Percentiles rank a stretch among this genome's conserved stretches.
phyloP scores from a whole-genome alignment of 805 yeast species.

The Metschnikowia vanudenii region DNA sequence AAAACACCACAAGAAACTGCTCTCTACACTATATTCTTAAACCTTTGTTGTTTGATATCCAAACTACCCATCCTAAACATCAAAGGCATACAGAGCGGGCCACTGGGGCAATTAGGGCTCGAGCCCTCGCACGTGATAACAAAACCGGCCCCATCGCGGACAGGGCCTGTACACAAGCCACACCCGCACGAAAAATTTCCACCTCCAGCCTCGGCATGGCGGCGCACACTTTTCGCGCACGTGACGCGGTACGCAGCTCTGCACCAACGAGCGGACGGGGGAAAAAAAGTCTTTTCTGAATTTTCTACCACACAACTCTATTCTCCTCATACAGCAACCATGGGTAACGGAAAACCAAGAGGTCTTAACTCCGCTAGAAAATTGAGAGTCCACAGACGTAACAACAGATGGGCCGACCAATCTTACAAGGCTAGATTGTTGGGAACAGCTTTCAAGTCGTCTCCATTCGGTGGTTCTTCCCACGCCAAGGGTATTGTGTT shows the following conservation, averaged over 20 bases:
- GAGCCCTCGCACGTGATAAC: slow-evolving; percentile 12
- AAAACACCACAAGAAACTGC: too few species aligned
- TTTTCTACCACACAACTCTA: slow-evolving; percentile 14
- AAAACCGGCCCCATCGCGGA: background rate
- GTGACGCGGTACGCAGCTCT: slow-evolving; percentile 1
- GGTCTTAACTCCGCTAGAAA: slow-evolving; percentile 99
- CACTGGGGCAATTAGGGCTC: too few species aligned
- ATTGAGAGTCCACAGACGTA: slow-evolving; percentile 99
- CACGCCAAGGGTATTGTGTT: slow-evolving; percentile 99
- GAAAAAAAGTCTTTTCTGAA: slow-evolving; percentile 13
- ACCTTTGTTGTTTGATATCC: too few species aligned
- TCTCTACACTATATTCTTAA: too few species aligned
- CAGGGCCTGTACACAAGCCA: too few species aligned
- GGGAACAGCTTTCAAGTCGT: slow-evolving; percentile 99
- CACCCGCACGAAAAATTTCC: background rate
- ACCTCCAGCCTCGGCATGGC: too few species aligned
- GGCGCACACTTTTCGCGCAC: background rate
- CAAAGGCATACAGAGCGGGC: too few species aligned
- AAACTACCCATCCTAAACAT: too few species aligned
- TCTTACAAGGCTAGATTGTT: slow-evolving; percentile 97
- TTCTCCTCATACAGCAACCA: slow-evolving; percentile 42
- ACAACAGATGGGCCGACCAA: slow-evolving; percentile 99
- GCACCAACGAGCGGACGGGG: slow-evolving; percentile 7
- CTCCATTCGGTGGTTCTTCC: slow-evolving; percentile 99
- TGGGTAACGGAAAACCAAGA: slow-evolving; percentile 99